phyloP scores from a whole-genome alignment of 2,329 filamentous ascomycete genomes.

The Eutypa lata region DNA sequence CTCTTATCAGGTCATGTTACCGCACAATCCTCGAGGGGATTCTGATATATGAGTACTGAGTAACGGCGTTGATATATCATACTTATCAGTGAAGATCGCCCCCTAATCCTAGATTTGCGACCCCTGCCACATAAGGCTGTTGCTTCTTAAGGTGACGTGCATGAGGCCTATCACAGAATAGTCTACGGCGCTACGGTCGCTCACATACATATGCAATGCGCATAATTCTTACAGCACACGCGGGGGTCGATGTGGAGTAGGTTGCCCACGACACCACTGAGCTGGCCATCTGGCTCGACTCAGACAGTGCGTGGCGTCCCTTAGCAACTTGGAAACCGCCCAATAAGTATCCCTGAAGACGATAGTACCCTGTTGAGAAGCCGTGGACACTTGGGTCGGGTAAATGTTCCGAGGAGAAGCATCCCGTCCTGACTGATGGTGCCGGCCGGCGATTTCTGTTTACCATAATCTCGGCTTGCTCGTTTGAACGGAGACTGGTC shows the following conservation, averaged over 20 bases:
- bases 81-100: background rate
- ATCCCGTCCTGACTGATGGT: background rate
- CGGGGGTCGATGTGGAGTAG: background rate
- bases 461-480: background rate
- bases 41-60: conserved; percentile 17
- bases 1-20: background rate
- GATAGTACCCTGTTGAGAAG: background rate
- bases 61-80: conserved; percentile 4
- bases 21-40: conserved; percentile 1
- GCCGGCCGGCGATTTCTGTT: background rate
- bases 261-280: background rate
- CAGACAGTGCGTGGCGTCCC: background rate
- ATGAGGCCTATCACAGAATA: conserved; percentile 12
- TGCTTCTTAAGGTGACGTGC: conserved; percentile 13
- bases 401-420: background rate
- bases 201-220: background rate
- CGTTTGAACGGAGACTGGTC: background rate
- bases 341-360: background rate
- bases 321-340: background rate
- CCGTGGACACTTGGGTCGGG: background rate
- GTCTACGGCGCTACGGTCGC: conserved; percentile 6
- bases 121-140: conserved; percentile 6
- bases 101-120: background rate
- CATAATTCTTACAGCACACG: background rate
- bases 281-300: background rate